Base-by-base conservation (phyloP, 306 rosid genomes). In the Vachellia collinsii region DNA sequence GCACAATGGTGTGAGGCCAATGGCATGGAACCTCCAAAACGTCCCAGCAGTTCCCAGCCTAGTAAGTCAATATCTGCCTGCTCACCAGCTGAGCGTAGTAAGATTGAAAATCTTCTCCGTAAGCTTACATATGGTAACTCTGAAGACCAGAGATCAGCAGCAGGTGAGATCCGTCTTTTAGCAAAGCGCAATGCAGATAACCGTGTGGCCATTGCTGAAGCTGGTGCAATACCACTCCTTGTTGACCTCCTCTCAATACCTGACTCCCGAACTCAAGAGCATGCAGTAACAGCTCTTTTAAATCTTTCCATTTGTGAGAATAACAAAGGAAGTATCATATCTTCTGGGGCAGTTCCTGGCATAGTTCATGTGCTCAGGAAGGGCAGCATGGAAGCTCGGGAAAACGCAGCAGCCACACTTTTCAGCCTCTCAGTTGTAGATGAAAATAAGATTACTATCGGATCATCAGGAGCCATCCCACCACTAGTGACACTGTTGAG, bases 341-440 rank as follows among this genome's bases (percentile, higher is more conserved):
- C 93, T 53, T 88, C 83, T 38, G 94, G 97, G 76, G 98, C 98
- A 63, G 90, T 96, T 81, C 99, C 98, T 54, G 99, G 97, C 54
- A 93, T 96, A 62, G 97, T 96, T 77, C 92, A 90, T 48, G 97
- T 96, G 79, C 94, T 96, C 74, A 93, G 85, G 86, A 90, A 90
- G 73, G 99, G 98, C 71, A 92, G 98, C 88, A 96, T 96, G 99
- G 99, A 96, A 82, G 99, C 99, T 6, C 93, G 98, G 76, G 99
- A 96, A 85, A 96, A 96, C 72, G 98, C 99, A 2, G 99, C 99
- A 1, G 99, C 99, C 22, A 96, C 99, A 67, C 98, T 96, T 63
- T 96, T 96, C 87, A 96, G 99, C 84, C 98, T 96, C 47, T 96
- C 99, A n/a, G 99, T 96, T 25, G 86, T 92, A 6, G 98, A 96